Percentiles rank a stretch among this genome's conserved stretches.
phyloP scores from a whole-genome alignment of 176 grass and related monocot genomes.

The Guadua angustifolia region DNA sequence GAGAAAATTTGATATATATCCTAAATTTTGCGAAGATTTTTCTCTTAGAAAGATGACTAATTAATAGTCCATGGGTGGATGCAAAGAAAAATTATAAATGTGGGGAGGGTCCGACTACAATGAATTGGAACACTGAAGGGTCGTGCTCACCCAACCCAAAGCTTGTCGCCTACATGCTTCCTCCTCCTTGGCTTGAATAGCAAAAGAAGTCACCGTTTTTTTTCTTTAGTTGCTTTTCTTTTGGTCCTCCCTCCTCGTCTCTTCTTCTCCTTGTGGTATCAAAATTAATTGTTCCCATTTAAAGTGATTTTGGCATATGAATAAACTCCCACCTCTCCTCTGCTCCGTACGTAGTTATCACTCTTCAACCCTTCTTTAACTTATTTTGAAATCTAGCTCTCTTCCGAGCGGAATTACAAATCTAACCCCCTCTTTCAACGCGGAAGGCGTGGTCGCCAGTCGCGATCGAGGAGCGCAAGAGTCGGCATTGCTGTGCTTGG shows the following conservation, averaged over 20 bases:
- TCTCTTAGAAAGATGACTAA: background rate
- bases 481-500: too few species aligned
- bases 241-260: background rate
- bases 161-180: background rate
- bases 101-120: background rate
- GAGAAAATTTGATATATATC: background rate
- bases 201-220: background rate
- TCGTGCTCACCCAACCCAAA: conserved; percentile 4
- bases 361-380: too few species aligned
- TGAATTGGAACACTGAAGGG: conserved; percentile 38
- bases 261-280: background rate
- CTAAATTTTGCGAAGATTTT: background rate
- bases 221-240: background rate
- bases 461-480: too few species aligned
- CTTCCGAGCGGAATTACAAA: too few species aligned
- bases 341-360: too few species aligned
- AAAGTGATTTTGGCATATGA: background rate
- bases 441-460: too few species aligned
- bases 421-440: too few species aligned
- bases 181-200: background rate
- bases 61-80: background rate
- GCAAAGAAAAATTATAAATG: background rate
- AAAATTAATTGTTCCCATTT: conserved; percentile 2
- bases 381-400: too few species aligned
- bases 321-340: background rate